These are phyloP conservation scores for Fusarium anthophilum DNA, from an alignment of 2,329 filamentous ascomycete species.

Conservation along the genomic window DNA sequence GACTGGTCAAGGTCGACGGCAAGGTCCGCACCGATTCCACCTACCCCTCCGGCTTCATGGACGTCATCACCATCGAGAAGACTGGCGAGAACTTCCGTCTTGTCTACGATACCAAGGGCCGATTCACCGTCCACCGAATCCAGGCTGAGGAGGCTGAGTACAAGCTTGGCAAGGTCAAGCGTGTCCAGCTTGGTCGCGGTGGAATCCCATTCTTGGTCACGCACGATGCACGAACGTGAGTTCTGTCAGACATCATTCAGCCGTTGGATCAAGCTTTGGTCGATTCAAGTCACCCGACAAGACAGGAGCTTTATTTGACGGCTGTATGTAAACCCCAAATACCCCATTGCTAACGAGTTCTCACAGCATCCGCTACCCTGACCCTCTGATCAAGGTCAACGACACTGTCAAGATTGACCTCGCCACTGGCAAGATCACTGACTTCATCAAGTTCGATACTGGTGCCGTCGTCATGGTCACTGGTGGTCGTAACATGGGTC, in stretches of 20 bases:
- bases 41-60: slow-evolving; percentile 99
- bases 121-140: slow-evolving; percentile 99
- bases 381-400: slow-evolving; percentile 99
- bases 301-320: slow-evolving; percentile 56
- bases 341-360: slow-evolving; percentile 51
- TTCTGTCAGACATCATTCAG: slow-evolving; percentile 98
- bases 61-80: slow-evolving; percentile 99
- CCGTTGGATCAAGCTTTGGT: slow-evolving; percentile 99
- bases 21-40: slow-evolving; percentile 99
- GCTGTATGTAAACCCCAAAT: slow-evolving; percentile 60
- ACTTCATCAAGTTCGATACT: slow-evolving; percentile 99
- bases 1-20: slow-evolving; percentile 98
- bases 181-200: slow-evolving; percentile 98
- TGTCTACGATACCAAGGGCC: slow-evolving; percentile 99
- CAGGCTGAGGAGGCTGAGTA: slow-evolving; percentile 98
- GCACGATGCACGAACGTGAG: slow-evolving; percentile 99
- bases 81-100: slow-evolving; percentile 99
- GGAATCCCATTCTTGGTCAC: slow-evolving; percentile 99
- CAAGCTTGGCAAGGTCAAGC: slow-evolving; percentile 99
- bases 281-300: slow-evolving; percentile 56
- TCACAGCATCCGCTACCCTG: slow-evolving; percentile 96
- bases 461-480: slow-evolving; percentile 98
- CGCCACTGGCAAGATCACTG: slow-evolving; percentile 94
- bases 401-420: slow-evolving; percentile 99
- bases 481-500: slow-evolving; percentile 99